Conservation (phyloP, 371 early-diverging fungal genomes). For the Mortierella sp. region DNA sequence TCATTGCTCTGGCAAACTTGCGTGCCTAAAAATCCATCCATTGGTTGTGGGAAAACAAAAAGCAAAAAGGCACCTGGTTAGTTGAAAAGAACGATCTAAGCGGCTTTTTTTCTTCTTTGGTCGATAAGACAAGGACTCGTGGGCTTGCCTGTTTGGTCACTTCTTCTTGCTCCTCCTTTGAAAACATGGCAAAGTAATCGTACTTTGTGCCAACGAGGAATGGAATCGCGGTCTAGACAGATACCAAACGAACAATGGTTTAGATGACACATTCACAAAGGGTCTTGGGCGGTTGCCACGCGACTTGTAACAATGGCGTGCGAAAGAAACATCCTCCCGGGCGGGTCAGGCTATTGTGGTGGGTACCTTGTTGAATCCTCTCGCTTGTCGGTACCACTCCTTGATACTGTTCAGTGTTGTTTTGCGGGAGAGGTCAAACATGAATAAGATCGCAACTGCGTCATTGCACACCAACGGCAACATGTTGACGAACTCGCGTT, state of each 20-base stretch:
- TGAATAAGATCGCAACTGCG: constrained; percentile 93
- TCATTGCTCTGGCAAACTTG: constrained; percentile 92
- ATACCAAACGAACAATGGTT: background rate
- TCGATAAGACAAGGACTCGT: too few species aligned
- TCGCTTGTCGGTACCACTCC: constrained; percentile 97
- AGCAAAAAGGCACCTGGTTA: background rate
- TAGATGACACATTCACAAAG: too few species aligned
- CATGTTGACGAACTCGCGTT: constrained; percentile 97
- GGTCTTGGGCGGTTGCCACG: too few species aligned
- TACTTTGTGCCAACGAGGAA: constrained; percentile 98
- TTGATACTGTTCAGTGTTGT: constrained; percentile 92
- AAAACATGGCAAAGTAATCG: constrained; percentile 87
- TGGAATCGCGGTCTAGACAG: constrained; percentile 85
- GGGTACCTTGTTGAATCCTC: constrained; percentile 91
- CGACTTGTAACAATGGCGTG: too few species aligned
- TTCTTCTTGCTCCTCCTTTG: constrained; percentile 89
- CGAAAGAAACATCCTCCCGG: too few species aligned
- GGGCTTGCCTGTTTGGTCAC: constrained; percentile 85
- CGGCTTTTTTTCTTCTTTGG: too few species aligned
- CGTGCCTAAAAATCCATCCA: constrained; percentile 67
- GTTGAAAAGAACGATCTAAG: too few species aligned
- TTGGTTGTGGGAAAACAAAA: background rate
- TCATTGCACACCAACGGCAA: constrained; percentile 96
- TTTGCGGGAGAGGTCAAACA: constrained; percentile 95
- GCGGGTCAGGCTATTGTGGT: too few species aligned